Evolutionary conservation across 164 flowering plant species (phyloP).

Genomic region (Umbellularia californica): DNA sequence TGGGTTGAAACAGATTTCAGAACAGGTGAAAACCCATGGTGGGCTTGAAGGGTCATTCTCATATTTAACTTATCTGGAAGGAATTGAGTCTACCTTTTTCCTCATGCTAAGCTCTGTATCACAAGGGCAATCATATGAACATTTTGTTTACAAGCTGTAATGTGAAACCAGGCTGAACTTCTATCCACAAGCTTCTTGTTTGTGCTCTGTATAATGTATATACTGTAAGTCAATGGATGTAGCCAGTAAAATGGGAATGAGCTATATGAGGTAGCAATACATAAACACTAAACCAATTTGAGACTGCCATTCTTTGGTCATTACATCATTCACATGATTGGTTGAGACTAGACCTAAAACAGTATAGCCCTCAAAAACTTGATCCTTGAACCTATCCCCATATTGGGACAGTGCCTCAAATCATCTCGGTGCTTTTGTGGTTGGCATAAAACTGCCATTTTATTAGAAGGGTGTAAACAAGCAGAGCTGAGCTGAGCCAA

Average conservation of each 20-base stretch:
- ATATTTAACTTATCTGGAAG: background rate
- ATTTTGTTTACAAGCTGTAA: background rate
- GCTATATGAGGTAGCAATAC: background rate
- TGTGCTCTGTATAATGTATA: background rate
- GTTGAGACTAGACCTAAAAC: too few species aligned
- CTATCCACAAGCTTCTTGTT: background rate
- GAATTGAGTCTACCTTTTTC: background rate
- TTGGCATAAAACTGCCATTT: too few species aligned
- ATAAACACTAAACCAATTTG: background rate
- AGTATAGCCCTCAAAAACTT: too few species aligned
- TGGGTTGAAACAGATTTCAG: slow-evolving; percentile 96
- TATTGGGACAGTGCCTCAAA: too few species aligned
- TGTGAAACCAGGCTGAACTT: slow-evolving; percentile 1
- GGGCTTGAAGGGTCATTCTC: slow-evolving; percentile 39
- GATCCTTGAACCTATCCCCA: too few species aligned
- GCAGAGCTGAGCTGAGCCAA: too few species aligned
- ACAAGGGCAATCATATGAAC: background rate
- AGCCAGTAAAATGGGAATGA: background rate
- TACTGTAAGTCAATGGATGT: background rate
- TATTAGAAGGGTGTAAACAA: too few species aligned
- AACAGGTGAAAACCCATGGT: slow-evolving; percentile 95
- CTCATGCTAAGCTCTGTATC: background rate
- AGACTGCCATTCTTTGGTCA: background rate
- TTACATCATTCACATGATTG: too few species aligned
- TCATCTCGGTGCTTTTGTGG: too few species aligned